A percentile compares a stretch with the other conserved stretches of the same genome.
These are phyloP conservation scores for Penicillium robsamsonii DNA, from an alignment of 495 filamentous ascomycete species.

Conservation along the genomic window DNA sequence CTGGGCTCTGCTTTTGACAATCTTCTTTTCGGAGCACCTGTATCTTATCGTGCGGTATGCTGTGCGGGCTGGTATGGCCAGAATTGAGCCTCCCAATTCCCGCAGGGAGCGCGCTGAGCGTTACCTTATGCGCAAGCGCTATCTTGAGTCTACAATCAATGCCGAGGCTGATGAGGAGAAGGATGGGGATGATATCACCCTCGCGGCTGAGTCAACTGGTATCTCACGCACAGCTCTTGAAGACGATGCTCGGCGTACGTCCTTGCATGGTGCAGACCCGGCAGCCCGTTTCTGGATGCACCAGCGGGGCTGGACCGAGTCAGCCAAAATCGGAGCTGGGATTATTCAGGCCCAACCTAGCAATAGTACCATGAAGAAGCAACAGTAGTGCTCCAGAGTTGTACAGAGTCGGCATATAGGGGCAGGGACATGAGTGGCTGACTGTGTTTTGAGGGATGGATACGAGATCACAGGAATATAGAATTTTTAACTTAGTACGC, in stretches of 20 bases:
- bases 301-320: slow-evolving; percentile 63
- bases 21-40: slow-evolving; percentile 84
- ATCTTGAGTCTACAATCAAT: slow-evolving; percentile 52
- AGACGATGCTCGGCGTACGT: slow-evolving; percentile 67
- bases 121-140: slow-evolving; percentile 69
- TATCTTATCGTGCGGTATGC: slow-evolving; percentile 72
- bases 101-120: slow-evolving; percentile 76
- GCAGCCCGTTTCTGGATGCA: slow-evolving; percentile 68
- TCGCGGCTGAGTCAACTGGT: slow-evolving; percentile 25
- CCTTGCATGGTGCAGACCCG: slow-evolving; percentile 47
- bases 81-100: slow-evolving; percentile 79
- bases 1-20: slow-evolving; percentile 81
- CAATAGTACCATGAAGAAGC: slow-evolving; percentile 53
- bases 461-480: background rate
- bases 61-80: slow-evolving; percentile 67
- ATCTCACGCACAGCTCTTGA: slow-evolving; percentile 49
- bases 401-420: background rate
- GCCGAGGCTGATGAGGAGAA: slow-evolving; percentile 34
- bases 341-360: slow-evolving; percentile 54
- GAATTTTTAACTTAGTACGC: background rate
- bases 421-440: background rate
- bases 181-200: slow-evolving; percentile 16
- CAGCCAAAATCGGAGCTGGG: slow-evolving; percentile 52
- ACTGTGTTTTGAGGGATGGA: background rate
- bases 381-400: slow-evolving; percentile 37